Conservation (phyloP, 2,329 filamentous ascomycete species). For the Neodidymelliopsis sp. region DNA sequence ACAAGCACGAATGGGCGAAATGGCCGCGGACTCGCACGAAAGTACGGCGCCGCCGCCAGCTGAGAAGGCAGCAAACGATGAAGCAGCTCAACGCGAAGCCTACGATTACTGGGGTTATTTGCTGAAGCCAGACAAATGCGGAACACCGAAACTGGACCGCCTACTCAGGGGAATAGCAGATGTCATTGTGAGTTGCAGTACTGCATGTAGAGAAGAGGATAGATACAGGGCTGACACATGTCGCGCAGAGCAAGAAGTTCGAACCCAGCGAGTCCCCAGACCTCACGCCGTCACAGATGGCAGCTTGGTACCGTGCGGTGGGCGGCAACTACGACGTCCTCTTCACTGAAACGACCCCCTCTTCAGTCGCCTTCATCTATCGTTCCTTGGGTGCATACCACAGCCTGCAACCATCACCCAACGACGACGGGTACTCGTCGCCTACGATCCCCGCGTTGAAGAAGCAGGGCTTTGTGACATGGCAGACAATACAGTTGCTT, state of each 20-base stretch:
- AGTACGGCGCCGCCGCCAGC: constrained; percentile 27
- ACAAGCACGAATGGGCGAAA: constrained; percentile 25
- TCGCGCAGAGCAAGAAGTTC: constrained; percentile 50
- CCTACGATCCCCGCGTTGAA: constrained; percentile 86
- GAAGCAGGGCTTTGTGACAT: constrained; percentile 83
- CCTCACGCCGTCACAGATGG: constrained; percentile 58
- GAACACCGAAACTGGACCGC: constrained; percentile 55
- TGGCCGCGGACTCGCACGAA: constrained; percentile 40
- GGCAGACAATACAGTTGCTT: constrained; percentile 90
- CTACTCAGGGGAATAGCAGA: constrained; percentile 57
- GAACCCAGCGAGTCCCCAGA: constrained; percentile 56
- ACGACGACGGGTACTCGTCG: constrained; percentile 71
- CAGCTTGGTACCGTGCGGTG: constrained; percentile 58
- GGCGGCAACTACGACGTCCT: constrained; percentile 63
- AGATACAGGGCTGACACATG: constrained; percentile 20
- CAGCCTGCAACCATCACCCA: constrained; percentile 74
- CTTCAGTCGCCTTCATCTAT: constrained; percentile 89
- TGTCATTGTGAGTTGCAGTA: constrained; percentile 51
- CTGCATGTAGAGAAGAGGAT: neutral
- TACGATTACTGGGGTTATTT: constrained; percentile 60
- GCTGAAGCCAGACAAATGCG: constrained; percentile 60
- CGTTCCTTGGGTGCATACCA: constrained; percentile 91
- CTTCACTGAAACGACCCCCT: constrained; percentile 76
- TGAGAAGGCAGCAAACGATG: constrained; percentile 29
- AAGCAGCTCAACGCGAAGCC: constrained; percentile 52